Evolutionary conservation across 345 rosid genomes (phyloP).

Genomic region (Populus ilicifolia): DNA sequence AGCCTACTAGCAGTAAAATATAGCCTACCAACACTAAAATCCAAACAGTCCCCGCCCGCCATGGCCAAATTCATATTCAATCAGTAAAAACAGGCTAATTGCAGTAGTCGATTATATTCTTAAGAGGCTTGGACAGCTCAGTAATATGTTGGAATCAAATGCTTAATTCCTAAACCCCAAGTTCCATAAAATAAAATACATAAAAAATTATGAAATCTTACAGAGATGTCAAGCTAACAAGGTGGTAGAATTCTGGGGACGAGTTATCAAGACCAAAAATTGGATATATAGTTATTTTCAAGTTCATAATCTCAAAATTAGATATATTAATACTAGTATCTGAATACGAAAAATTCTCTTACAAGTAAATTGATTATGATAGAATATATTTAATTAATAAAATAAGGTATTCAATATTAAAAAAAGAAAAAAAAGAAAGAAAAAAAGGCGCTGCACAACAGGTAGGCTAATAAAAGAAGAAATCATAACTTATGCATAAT

Average conservation of each 20-base stretch:
- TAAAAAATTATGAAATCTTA: slow-evolving; percentile 33
- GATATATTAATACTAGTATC: too few relatives aligned
- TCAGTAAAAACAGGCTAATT: neutral
- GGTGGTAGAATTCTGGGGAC: slow-evolving; percentile 3
- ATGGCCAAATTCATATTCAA: neutral
- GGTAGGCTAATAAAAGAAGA: too few relatives aligned
- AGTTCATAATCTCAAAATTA: too few relatives aligned
- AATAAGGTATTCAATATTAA: too few relatives aligned
- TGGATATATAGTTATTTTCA: too few relatives aligned
- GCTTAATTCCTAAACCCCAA: neutral
- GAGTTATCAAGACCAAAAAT: too few relatives aligned
- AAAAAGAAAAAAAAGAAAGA: too few relatives aligned
- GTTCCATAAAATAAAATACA: neutral
- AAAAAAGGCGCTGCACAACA: too few relatives aligned
- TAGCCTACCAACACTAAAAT: neutral
- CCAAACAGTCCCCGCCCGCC: neutral
- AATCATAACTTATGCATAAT: too few relatives aligned
- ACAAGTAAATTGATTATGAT: too few relatives aligned
- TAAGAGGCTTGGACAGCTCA: neutral
- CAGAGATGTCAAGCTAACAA: slow-evolving; percentile 62
- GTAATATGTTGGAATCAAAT: neutral
- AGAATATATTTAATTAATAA: too few relatives aligned
- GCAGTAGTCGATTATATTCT: neutral
- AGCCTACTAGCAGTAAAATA: neutral
- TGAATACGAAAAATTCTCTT: too few relatives aligned